These are phyloP conservation scores for Ogataea ganodermae DNA, from an alignment of 805 yeast species.

Conservation along the genomic window DNA sequence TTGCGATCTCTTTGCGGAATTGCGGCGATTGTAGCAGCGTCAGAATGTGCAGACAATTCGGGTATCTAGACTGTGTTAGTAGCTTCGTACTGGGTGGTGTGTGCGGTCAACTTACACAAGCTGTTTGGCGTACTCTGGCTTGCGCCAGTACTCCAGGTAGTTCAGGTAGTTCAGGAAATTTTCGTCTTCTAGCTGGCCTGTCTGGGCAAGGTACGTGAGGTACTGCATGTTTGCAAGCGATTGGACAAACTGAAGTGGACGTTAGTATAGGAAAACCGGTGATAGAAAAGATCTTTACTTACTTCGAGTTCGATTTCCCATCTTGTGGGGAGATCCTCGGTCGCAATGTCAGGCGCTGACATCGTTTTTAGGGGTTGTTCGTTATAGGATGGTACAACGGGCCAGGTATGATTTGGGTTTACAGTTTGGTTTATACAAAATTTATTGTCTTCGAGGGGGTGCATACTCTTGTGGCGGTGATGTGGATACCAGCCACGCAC, in stretches of 20 bases:
- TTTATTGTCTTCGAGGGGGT: too few species aligned
- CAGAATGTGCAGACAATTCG: constrained; percentile 83
- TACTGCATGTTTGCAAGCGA: constrained; percentile 89
- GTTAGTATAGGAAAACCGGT: too few species aligned
- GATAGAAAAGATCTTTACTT: too few species aligned
- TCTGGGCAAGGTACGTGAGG: constrained; percentile 83
- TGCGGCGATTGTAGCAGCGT: constrained; percentile 57
- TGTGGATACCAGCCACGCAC: constrained; percentile 1
- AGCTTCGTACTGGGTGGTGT: too few species aligned
- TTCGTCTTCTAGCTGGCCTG: constrained; percentile 68
- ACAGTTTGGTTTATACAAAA: too few species aligned
- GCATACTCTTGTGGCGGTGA: background rate
- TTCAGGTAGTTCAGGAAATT: constrained; percentile 73
- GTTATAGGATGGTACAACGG: too few species aligned
- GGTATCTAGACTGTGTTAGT: constrained; percentile 48
- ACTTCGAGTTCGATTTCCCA: constrained; percentile 89
- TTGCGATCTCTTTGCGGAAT: constrained; percentile 56
- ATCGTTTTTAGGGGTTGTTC: background rate
- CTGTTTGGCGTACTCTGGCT: constrained; percentile 67
- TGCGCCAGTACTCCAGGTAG: constrained; percentile 84
- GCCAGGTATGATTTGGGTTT: too few species aligned
- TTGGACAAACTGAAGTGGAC: constrained; percentile 68
- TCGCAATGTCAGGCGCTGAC: constrained; percentile 5
- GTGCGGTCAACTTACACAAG: constrained; percentile 45
- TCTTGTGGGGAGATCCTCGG: constrained; percentile 59